phyloP scores from a whole-genome alignment of 2,329 filamentous ascomycete genomes.

The Pyrenochaeta sp. region DNA sequence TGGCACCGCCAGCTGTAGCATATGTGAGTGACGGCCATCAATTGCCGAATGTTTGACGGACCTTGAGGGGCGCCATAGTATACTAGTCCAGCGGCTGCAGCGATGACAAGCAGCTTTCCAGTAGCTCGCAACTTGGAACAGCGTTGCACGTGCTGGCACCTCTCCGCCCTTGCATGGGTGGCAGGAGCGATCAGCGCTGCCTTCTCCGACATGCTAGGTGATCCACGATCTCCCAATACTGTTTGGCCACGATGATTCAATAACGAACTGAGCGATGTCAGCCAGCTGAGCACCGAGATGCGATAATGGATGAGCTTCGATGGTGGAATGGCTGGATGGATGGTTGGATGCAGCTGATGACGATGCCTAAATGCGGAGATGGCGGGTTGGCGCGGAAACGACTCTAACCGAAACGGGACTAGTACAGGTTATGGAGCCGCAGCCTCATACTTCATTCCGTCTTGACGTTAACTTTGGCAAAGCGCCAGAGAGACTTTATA shows the following conservation, averaged over 20 bases:
- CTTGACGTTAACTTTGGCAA: no score
- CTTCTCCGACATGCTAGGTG: constrained; percentile 32
- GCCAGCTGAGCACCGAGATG: constrained; percentile 32
- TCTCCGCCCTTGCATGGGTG: constrained; percentile 13
- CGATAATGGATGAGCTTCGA: constrained; percentile 7
- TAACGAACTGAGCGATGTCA: constrained; percentile 19
- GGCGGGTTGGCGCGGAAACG: constrained; percentile 29
- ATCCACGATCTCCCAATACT: not conserved
- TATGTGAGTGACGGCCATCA: not conserved
- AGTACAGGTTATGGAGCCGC: no score
- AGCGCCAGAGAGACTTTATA: no score
- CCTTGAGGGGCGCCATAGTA: constrained; percentile 29
- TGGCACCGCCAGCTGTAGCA: constrained; percentile 7
- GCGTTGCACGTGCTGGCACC: constrained; percentile 18
- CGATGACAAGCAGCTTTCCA: constrained; percentile 26
- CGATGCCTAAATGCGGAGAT: constrained; percentile 29
- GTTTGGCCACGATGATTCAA: not conserved
- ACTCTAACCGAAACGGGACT: no score
- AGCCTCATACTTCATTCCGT: no score
- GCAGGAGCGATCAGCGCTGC: constrained; percentile 26
- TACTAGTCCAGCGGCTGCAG: constrained; percentile 25
- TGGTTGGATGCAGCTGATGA: constrained; percentile 16
- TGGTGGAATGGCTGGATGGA: constrained; percentile 1
- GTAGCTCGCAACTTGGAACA: constrained; percentile 16
- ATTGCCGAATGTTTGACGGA: not conserved